phyloP scores from a whole-genome alignment of 202 grass and related monocot genomes.

The Schoenoplectus triqueter region DNA sequence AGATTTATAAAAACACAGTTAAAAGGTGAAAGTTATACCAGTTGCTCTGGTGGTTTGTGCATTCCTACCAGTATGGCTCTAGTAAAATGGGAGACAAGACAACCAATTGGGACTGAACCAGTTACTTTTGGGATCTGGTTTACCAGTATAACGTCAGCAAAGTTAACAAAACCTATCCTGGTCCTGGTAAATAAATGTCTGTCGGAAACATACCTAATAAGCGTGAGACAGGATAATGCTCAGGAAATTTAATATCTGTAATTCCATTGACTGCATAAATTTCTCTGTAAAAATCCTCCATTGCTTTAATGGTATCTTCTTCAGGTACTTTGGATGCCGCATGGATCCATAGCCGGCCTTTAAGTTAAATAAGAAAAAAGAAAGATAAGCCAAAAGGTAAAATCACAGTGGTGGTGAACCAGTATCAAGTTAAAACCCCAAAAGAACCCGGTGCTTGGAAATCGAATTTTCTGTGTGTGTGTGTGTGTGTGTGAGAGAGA shows the following conservation, averaged over 20 bases:
- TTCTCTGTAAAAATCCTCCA: constrained; percentile 87
- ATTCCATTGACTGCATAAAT: constrained; percentile 79
- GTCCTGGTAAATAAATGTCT: background rate
- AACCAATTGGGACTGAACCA: background rate
- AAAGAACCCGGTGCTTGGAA: background rate
- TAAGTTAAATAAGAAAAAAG: background rate
- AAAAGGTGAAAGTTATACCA: background rate
- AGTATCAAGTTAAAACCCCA: too few relatives aligned
- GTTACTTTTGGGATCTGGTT: background rate
- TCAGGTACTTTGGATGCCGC: constrained; percentile 87
- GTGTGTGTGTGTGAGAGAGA: background rate
- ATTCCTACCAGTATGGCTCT: background rate
- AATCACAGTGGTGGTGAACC: background rate
- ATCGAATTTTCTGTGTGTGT: background rate
- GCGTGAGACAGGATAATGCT: constrained; percentile 81
- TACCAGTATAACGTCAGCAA: background rate
- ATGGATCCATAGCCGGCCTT: constrained; percentile 92
- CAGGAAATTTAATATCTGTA: constrained; percentile 66
- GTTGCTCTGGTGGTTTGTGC: background rate
- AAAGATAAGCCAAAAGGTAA: background rate
- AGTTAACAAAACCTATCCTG: background rate
- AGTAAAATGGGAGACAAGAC: background rate
- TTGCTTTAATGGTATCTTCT: constrained; percentile 66
- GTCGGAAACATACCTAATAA: constrained; percentile 53
- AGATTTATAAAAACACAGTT: constrained; percentile 12